Base-by-base conservation (phyloP, 1,284 basidiomycete genomes). In the Mycena sp. region DNA sequence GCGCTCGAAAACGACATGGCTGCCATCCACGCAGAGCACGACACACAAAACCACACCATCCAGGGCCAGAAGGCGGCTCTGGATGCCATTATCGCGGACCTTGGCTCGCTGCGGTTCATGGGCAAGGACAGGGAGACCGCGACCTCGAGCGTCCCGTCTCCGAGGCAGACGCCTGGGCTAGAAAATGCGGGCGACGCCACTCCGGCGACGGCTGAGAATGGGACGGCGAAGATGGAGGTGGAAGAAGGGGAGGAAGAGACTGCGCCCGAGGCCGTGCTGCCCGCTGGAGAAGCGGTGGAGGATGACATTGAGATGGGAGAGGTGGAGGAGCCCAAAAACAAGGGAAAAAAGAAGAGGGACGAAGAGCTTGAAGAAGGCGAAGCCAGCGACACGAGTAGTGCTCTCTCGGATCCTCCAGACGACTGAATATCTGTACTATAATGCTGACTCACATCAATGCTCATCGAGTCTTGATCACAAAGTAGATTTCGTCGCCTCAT, bases 261-360 rank as follows among this genome's bases (percentile, higher is more conserved):
- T 41, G 51, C 41, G 50, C 41, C n/a, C n/a, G 63, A 65, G 37
- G 32, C 49, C 26, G 60, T 70, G 19, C 72, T 75, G 37, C 73
- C 73, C 1, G 76, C 72, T 14, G 41, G 41, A 74, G 70, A 43
- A 74, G 70, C 72, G 38, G 76, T 75, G 21, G 83, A 84, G 51
- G 85, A 90, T 66, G 91, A 93, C 67, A 92, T 93, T 62, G 91
- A 93, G 75, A 93, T 93, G 91, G 91, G 91, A n/a, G 91, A 93
- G 72, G 84, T 93, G 4, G 87, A 89, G 63, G 91, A 93, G 56
- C 85, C 55, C 40, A 53, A 46, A n/a, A 66, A 61, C 26, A 56
- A 85, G 62, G 80, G 80, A 35, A 79, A 70, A 61, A 73, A 71
- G 43, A 81, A 84, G 68, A 73, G 68, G 56, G 85, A 85, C 73